phyloP scores from a whole-genome alignment of 306 rosid genomes.

The Rosa rugosa region DNA sequence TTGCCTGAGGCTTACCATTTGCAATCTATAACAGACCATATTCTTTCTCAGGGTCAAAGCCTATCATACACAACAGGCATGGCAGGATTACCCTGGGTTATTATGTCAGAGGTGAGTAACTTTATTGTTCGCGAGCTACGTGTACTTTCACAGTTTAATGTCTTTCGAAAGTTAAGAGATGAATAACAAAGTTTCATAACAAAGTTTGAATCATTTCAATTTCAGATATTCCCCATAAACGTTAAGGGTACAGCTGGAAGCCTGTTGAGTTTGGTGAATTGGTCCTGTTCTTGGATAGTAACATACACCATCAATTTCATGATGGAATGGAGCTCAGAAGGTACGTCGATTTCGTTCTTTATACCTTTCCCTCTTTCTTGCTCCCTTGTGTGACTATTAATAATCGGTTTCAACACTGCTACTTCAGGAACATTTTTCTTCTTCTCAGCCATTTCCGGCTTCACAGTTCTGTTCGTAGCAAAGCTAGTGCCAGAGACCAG shows the following conservation, averaged over 20 bases:
- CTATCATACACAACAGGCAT: background rate
- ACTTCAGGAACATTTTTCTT: slow-evolving; percentile 70
- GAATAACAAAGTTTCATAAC: background rate
- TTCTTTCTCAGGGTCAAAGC: background rate
- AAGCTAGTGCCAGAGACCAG: slow-evolving; percentile 83
- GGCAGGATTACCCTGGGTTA: slow-evolving; percentile 22
- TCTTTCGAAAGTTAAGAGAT: background rate
- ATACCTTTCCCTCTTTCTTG: background rate
- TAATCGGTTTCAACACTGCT: background rate
- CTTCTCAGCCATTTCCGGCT: slow-evolving; percentile 58
- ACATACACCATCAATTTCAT: slow-evolving; percentile 71
- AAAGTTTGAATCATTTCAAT: background rate
- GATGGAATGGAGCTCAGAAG: slow-evolving; percentile 75
- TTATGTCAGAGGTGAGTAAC: slow-evolving; percentile 20
- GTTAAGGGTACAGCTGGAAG: slow-evolving; percentile 87
- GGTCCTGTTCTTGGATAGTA: slow-evolving; percentile 70
- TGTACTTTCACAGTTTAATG: no score
- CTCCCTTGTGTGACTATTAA: background rate
- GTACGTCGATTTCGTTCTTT: slow-evolving; percentile 23
- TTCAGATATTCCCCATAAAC: slow-evolving; percentile 79
- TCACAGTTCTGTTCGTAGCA: slow-evolving; percentile 54
- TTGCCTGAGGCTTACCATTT: background rate
- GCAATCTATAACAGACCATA: background rate
- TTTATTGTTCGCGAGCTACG: background rate
- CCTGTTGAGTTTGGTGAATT: slow-evolving; percentile 61